Percentiles rank a stretch among this genome's conserved stretches.
Evolutionary conservation across 2,329 filamentous ascomycete species (phyloP).

Genomic region (Thyridium curvatum): DNA sequence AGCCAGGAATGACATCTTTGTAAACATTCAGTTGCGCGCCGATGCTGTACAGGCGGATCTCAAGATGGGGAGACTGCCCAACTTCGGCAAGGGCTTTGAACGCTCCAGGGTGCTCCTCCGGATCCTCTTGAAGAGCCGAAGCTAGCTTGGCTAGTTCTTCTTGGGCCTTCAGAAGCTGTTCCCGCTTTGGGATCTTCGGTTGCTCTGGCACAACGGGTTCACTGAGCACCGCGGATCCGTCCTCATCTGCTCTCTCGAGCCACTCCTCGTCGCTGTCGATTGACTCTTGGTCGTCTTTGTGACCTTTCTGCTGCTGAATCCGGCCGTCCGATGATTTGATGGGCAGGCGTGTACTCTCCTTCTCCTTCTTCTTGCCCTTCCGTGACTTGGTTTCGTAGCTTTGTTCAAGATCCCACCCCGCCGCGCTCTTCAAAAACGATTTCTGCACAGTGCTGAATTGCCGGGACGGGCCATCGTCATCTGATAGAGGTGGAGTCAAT

Average conservation of each 20-base stretch:
- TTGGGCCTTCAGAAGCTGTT: conserved; percentile 82
- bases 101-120: conserved; percentile 78
- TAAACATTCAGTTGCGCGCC: conserved; percentile 85
- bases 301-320: conserved; percentile 46
- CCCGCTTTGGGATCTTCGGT: conserved; percentile 63
- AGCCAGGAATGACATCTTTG: conserved; percentile 94
- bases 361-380: conserved; percentile 68
- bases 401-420: conserved; percentile 87
- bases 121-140: conserved; percentile 77
- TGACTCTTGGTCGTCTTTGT: conserved; percentile 54
- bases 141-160: conserved; percentile 87
- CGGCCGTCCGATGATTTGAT: conserved; percentile 79
- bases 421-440: conserved; percentile 66
- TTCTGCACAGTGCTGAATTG: conserved; percentile 37
- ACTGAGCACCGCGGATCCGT: conserved; percentile 28
- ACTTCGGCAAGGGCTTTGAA: conserved; percentile 75
- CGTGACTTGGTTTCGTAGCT: conserved; percentile 78
- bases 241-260: no score
- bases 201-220: conserved; percentile 35
- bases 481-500: conserved; percentile 44
- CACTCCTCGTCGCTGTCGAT: conserved; percentile 53
- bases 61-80: conserved; percentile 60
- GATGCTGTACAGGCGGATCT: conserved; percentile 79
- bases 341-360: conserved; percentile 69
- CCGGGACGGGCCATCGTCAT: conserved; percentile 28